These are phyloP conservation scores for Lophiotrema nucula DNA, from an alignment of 495 filamentous ascomycete species.

Conservation along the genomic window DNA sequence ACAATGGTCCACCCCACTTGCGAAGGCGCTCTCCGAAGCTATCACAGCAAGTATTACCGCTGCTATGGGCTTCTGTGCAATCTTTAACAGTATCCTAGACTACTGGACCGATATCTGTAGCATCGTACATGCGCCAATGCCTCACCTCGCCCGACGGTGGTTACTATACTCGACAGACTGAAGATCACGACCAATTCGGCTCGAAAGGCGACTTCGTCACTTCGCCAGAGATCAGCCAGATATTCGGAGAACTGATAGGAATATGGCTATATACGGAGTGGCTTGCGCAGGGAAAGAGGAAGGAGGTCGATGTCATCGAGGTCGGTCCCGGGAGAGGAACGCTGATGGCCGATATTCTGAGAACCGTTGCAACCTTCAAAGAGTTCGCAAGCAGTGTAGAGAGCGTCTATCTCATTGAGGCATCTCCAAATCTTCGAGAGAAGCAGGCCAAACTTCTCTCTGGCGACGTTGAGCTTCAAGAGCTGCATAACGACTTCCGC, in stretches of 20 bases:
- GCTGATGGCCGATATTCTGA: constrained; percentile 93
- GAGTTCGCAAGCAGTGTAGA: constrained; percentile 73
- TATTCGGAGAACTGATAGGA: constrained; percentile 91
- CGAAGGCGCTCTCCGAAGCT: constrained; percentile 76
- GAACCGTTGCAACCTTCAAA: constrained; percentile 85
- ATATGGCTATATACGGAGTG: constrained; percentile 96
- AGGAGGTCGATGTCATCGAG: constrained; percentile 83
- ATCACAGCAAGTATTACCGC: constrained; percentile 73
- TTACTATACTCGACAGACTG: constrained; percentile 78
- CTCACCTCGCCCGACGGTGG: constrained; percentile 87
- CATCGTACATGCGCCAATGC: constrained; percentile 97
- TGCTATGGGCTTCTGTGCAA: not conserved
- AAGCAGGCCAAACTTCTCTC: constrained; percentile 83
- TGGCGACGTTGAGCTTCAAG: constrained; percentile 64
- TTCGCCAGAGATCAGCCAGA: constrained; percentile 93
- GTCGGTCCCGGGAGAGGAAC: constrained; percentile 93
- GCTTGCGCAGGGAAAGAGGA: constrained; percentile 78
- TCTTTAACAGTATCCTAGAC: constrained; percentile 44
- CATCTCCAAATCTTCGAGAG: constrained; percentile 69
- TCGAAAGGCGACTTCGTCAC: constrained; percentile 92
- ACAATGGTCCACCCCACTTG: constrained; percentile 87
- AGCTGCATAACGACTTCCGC: no score
- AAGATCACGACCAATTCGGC: constrained; percentile 79
- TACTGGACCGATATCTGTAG: constrained; percentile 88
- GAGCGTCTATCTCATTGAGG: constrained; percentile 86